phyloP scores from a whole-genome alignment of 2,329 filamentous ascomycete species.

The Trichoderma simmonsii region DNA sequence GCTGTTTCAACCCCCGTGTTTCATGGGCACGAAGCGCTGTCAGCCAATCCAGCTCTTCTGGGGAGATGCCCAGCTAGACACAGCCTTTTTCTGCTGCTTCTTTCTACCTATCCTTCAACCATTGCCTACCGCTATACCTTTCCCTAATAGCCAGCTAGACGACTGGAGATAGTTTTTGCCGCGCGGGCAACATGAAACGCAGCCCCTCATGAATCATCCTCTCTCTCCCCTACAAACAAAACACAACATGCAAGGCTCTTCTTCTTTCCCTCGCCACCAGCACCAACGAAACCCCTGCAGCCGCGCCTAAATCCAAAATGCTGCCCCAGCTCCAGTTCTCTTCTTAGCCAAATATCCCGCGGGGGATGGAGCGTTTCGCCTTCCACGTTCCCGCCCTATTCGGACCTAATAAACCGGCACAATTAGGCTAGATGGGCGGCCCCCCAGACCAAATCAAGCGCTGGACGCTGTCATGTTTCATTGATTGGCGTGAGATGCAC shows the following conservation, averaged over 20 bases:
- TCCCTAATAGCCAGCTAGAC: background rate
- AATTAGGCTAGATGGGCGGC: background rate
- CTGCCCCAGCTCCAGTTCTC: background rate
- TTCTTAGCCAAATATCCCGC: background rate
- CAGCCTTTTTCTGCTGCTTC: background rate
- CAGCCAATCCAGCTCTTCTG: background rate
- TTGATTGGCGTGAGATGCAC: background rate
- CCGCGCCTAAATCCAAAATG: constrained; percentile 1
- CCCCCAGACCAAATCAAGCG: background rate
- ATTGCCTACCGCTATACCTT: background rate
- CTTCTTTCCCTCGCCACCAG: background rate
- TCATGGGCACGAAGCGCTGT: background rate
- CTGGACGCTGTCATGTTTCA: background rate
- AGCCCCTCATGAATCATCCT: background rate
- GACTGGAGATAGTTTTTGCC: background rate
- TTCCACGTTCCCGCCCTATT: background rate
- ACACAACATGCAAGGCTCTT: background rate
- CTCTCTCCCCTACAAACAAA: background rate
- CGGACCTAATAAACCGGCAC: constrained; percentile 4
- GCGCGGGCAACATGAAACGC: constrained; percentile 5
- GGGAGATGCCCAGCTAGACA: background rate
- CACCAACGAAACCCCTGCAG: background rate
- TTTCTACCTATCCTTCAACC: background rate
- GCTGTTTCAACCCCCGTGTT: constrained; percentile 10
- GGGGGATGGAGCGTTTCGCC: constrained; percentile 8